Conservation (phyloP, 106 monocot genomes). For the Dioscorea dumetorum region DNA sequence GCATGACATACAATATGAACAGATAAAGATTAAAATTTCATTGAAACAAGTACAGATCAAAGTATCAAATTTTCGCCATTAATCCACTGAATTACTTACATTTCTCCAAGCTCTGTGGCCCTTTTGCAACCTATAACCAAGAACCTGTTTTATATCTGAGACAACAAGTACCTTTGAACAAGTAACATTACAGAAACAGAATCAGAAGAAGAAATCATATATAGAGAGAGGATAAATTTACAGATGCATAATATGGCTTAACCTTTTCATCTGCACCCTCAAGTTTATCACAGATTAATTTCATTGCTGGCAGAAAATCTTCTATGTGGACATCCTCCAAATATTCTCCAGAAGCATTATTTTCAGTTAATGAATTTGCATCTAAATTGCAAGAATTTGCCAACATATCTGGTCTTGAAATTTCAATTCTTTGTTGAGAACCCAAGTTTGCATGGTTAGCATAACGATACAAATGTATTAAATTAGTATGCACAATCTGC, state of each 20-base stretch:
- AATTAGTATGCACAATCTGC: slow-evolving; percentile 37
- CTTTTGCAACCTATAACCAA: slow-evolving; percentile 35
- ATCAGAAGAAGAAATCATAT: background rate
- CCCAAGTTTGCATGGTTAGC: slow-evolving; percentile 34
- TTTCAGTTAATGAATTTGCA: slow-evolving; percentile 15
- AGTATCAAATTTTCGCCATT: too few relatives aligned
- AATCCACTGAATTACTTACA: slow-evolving; percentile 27
- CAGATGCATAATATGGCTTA: slow-evolving; percentile 2
- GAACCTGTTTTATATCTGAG: slow-evolving; percentile 46
- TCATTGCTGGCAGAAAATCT: slow-evolving; percentile 68
- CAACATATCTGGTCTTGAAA: slow-evolving; percentile 29
- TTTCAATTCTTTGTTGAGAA: slow-evolving; percentile 68
- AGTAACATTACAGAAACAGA: slow-evolving; percentile 7
- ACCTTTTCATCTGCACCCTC: slow-evolving; percentile 59
- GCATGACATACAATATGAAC: background rate
- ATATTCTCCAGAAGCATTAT: slow-evolving; percentile 19
- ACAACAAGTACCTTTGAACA: slow-evolving; percentile 48
- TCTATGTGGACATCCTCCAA: slow-evolving; percentile 36
- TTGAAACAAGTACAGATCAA: too few relatives aligned
- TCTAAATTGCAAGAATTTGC: slow-evolving; percentile 9
- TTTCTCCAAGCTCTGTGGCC: slow-evolving; percentile 76
- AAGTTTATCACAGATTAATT: slow-evolving; percentile 65
- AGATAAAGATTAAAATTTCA: slow-evolving; percentile 1
- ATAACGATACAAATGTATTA: slow-evolving; percentile 50
- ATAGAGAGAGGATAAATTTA: background rate